A percentile compares a stretch with the other conserved stretches of the same genome.
phyloP scores from a whole-genome alignment of 2,329 filamentous ascomycete genomes.

The Pseudocercospora fijiensis region DNA sequence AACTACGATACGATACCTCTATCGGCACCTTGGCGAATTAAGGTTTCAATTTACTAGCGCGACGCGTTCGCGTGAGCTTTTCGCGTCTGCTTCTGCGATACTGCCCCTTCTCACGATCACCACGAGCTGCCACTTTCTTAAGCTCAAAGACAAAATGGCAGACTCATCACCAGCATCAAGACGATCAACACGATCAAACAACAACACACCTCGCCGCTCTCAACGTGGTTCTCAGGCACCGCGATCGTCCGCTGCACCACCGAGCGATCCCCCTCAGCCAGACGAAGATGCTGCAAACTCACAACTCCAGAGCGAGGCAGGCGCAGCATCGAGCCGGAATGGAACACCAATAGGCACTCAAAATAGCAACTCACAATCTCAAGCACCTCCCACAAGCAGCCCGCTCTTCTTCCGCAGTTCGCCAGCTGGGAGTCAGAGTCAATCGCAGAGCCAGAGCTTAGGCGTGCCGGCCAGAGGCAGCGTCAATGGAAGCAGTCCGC shows the following conservation, averaged over 20 bases:
- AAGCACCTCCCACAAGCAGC: slow-evolving; percentile 59
- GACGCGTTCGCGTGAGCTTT: slow-evolving; percentile 5
- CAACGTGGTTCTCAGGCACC: slow-evolving; percentile 56
- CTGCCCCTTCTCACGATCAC: neutral
- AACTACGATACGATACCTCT: no score
- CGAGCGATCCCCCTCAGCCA: slow-evolving; percentile 40
- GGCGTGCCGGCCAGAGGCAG: slow-evolving; percentile 39
- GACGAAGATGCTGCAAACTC: slow-evolving; percentile 35
- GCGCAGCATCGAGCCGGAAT: slow-evolving; percentile 37
- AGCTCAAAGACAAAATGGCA: slow-evolving; percentile 47
- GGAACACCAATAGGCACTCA: slow-evolving; percentile 22
- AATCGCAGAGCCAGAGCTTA: slow-evolving; percentile 30
- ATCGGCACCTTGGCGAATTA: neutral
- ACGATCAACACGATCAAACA: slow-evolving; percentile 55
- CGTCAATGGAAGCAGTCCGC: slow-evolving; percentile 52
- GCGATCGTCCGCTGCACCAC: slow-evolving; percentile 39
- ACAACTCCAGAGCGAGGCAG: slow-evolving; percentile 45
- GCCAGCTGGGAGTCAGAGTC: slow-evolving; percentile 48
- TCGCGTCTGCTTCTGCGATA: neutral
- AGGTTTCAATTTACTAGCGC: neutral
- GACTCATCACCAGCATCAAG: slow-evolving; percentile 59
- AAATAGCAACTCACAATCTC: slow-evolving; percentile 28
- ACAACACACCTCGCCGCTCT: slow-evolving; percentile 46
- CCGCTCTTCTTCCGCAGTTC: slow-evolving; percentile 75
- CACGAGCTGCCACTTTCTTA: neutral